Evolutionary conservation across 2,329 filamentous ascomycete species (phyloP), one percentile per base, ranked within the genome.

Genomic region (Lithohypha guttulata): DNA sequence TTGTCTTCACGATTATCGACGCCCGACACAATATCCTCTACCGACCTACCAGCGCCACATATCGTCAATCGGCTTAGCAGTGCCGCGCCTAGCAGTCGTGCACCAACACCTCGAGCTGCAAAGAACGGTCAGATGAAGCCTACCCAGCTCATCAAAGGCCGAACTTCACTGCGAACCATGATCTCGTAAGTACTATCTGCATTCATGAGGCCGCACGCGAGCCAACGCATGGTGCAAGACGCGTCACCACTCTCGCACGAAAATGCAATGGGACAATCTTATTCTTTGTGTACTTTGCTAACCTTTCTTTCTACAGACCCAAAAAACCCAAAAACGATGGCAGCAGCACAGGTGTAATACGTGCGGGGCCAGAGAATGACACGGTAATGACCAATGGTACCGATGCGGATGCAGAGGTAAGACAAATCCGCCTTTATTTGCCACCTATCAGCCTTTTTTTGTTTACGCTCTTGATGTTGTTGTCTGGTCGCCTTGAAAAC

Each of bases 101-200:
- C 42, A 23, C 41, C 5, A 65, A 60, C 39, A 63, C 47, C 47
- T 15, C 31, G 47, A 69, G 29, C 63, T 69, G 32, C 41, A 23
- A 46, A 47, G 20, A 19, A 28, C 10, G 9, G 3, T 30, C 19
- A n/a, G 14, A 72, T 75, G 55, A 70, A 69, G 38, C 76, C 75
- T 26, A 66, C n/a, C n/a, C n/a, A n/a, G n/a, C n/a, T n/a, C n/a
- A n/a, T n/a, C n/a, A n/a, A n/a, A n/a, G n/a, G n/a, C n/a, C n/a
- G n/a, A n/a, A n/a, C n/a, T n/a, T n/a, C n/a, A n/a, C n/a, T 75
- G 43, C 75, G 78, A 49, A 70, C 80, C 54, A 81, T 82, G 62
- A 73, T 70, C 58, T 82, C 79, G 78, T 57, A 53, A 55, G 55
- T 56, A 34, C 35, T n/a, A n/a, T n/a, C n/a, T n/a, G n/a, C n/a